phyloP scores from a whole-genome alignment of 208 protist species.

The Crithidia sp. region DNA sequence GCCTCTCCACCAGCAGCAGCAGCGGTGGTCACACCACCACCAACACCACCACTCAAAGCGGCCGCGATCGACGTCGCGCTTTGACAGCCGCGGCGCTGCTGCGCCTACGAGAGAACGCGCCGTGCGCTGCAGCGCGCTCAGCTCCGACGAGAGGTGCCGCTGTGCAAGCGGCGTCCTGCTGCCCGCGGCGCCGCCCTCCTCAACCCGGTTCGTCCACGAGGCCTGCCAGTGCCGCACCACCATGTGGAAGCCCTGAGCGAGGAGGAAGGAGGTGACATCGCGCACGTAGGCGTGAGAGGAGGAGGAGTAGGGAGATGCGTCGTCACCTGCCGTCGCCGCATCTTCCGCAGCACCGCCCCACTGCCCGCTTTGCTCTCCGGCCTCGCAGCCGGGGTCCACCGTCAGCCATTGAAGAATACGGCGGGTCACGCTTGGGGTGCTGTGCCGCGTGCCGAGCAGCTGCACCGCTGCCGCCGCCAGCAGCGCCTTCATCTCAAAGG shows the following conservation, averaged over 20 bases:
- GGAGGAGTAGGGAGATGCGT: neutral
- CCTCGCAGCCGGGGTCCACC: constrained; percentile 10
- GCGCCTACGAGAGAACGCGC: constrained; percentile 6
- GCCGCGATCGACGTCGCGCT: constrained; percentile 17
- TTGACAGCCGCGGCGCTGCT: constrained; percentile 12
- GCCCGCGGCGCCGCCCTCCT: neutral
- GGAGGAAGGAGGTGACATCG: constrained; percentile 23
- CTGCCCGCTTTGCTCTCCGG: neutral
- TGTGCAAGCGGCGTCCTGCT: neutral
- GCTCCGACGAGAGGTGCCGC: neutral
- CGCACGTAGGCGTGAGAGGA: constrained; percentile 23
- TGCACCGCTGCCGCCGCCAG: constrained; percentile 59
- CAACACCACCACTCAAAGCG: constrained; percentile 1
- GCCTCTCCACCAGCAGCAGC: neutral
- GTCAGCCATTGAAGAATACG: constrained; percentile 33
- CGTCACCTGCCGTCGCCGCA: neutral
- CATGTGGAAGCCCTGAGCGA: constrained; percentile 30
- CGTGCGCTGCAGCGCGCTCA: constrained; percentile 21
- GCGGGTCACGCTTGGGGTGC: constrained; percentile 35
- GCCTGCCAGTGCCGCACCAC: constrained; percentile 26
- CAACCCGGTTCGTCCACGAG: neutral
- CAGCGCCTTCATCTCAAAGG: constrained; percentile 43
- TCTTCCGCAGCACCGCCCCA: neutral
- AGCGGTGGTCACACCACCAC: neutral
- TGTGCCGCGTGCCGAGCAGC: constrained; percentile 45